phyloP scores from a whole-genome alignment of 768 basidiomycete genomes.

The Thelephora ganbajun region DNA sequence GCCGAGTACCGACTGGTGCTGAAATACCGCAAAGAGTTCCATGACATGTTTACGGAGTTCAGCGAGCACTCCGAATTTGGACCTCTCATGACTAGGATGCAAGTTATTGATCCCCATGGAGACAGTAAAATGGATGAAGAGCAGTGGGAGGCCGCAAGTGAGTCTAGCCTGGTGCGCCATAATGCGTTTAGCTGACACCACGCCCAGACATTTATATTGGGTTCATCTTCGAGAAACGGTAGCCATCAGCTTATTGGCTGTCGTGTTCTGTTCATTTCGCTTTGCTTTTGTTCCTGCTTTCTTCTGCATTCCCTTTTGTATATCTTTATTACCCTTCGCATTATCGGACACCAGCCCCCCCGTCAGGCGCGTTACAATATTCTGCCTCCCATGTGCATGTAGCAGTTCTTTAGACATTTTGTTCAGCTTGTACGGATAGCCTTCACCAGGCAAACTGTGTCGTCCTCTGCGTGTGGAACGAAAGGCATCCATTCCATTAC shows the following conservation, averaged over 20 bases:
- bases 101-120: slow-evolving; percentile 74
- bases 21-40: slow-evolving; percentile 80
- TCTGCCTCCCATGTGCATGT: too few species aligned
- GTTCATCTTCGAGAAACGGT: slow-evolving; percentile 76
- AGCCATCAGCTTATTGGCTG: slow-evolving; percentile 5
- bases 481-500: too few species aligned
- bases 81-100: slow-evolving; percentile 79
- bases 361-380: too few species aligned
- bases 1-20: slow-evolving; percentile 62
- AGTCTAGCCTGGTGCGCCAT: slow-evolving; percentile 19
- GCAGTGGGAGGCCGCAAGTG: slow-evolving; percentile 99
- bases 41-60: slow-evolving; percentile 77
- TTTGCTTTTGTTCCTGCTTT: too few species aligned
- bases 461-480: too few species aligned
- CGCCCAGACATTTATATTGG: slow-evolving; percentile 79
- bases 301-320: too few species aligned
- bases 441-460: too few species aligned
- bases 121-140: slow-evolving; percentile 88
- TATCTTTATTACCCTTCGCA: too few species aligned
- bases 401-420: too few species aligned
- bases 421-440: too few species aligned
- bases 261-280: too few species aligned
- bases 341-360: too few species aligned
- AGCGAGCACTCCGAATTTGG: slow-evolving; percentile 68
- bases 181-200: slow-evolving; percentile 5